Base-by-base conservation (phyloP, 768 basidiomycete genomes). In the Phanerodontia chrysosporium region DNA sequence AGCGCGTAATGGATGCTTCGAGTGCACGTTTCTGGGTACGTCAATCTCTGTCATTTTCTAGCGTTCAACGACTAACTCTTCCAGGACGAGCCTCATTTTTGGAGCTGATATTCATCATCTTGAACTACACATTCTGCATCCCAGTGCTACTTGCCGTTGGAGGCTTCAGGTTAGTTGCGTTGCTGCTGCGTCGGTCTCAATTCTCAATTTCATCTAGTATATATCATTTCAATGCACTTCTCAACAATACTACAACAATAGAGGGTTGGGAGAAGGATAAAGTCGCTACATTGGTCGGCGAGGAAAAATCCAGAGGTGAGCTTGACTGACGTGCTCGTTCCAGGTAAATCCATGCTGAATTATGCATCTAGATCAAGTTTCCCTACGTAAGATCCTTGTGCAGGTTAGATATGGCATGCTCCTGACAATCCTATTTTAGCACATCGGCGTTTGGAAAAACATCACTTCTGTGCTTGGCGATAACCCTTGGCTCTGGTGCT, bases 261-360 rank as follows among this genome's bases (percentile, higher is more conserved):
- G 97, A 99, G 74, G 86, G 90, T 0, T 96, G 92, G 92, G 97
- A 99, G 72, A 98, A 98, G 74, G 95, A 98, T 68, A 95, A 90
- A 72, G 93, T 85, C 1, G 89, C 94, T 4, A 89, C 84, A 0
- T 80, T 99, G 65, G 84, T 92, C 52, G 83, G 89, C 21, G 88
- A 58, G 96, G 95, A 5, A 92, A 90, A 71, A 88, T 98, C 58
- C 83, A 80, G 52, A 94, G 74, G 90, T 90, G 35, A 18, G 66
- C 48, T 16, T 55, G 22, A 67, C 65, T 29, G 22, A 49, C 32
- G 51, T 48, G 32, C 24, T 46, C 6, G 16, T 16, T 8, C 29
- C 27, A 13, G 21, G 14, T 30, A n/a, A 48, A 22, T 44, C n/a
- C 25, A n/a, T 30, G 32, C 32, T 35, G 6, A 35, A 42, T 49